phyloP scores from a whole-genome alignment of 441 rosid species.

The Isatis lusitanica region DNA sequence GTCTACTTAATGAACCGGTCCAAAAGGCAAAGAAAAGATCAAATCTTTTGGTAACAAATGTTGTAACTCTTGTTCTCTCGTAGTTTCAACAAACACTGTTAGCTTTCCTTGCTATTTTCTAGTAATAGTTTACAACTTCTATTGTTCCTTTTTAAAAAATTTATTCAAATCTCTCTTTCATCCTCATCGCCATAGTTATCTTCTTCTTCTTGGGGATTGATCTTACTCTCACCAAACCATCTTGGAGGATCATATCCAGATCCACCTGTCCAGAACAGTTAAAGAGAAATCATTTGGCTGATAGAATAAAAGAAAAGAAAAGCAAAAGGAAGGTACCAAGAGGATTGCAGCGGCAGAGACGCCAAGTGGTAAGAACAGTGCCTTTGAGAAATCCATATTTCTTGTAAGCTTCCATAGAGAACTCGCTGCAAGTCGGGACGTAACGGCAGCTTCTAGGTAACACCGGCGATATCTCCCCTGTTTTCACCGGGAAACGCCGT shows the following conservation, averaged over 20 bases:
- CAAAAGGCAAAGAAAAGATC: neutral
- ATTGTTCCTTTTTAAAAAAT: neutral
- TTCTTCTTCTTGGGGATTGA: constrained; percentile 27
- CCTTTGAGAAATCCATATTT: constrained; percentile 81
- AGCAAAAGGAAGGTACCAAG: constrained; percentile 47
- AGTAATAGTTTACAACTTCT: constrained; percentile 23
- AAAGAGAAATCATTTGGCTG: neutral
- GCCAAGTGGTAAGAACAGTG: constrained; percentile 70
- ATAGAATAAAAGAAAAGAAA: neutral
- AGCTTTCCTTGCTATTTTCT: constrained; percentile 15
- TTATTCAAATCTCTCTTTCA: constrained; percentile 15
- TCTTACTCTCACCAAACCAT: constrained; percentile 69
- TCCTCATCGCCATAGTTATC: constrained; percentile 22
- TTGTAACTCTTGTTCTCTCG: constrained; percentile 26
- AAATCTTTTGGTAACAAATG: constrained; percentile 28
- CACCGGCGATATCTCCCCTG: constrained; percentile 90
- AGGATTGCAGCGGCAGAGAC: constrained; percentile 91
- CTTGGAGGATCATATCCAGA: constrained; percentile 91
- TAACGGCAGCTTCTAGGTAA: constrained; percentile 80
- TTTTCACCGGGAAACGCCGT: constrained; percentile 26
- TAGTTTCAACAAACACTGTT: constrained; percentile 8
- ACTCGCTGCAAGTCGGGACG: constrained; percentile 86
- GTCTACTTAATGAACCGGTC: constrained; percentile 38
- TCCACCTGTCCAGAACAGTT: constrained; percentile 50
- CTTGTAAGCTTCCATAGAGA: constrained; percentile 92